Conservation (phyloP, 129 eudicot species). For the Heracleum sosnowskyi region DNA sequence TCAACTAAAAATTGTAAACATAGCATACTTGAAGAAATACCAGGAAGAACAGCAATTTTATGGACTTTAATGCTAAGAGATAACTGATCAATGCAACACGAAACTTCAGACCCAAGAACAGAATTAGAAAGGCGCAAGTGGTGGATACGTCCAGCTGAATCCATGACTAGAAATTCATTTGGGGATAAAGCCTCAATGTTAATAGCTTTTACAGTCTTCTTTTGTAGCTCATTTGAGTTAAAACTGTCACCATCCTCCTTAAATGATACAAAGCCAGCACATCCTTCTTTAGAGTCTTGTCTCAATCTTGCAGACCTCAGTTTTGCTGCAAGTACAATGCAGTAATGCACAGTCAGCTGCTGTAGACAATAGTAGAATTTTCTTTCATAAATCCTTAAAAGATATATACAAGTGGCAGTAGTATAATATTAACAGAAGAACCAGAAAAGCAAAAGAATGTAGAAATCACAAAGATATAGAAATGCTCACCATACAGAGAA, state of each 20-base stretch:
- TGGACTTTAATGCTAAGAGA: conserved; percentile 56
- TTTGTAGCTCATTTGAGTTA: conserved; percentile 18
- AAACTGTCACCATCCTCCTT: conserved; percentile 33
- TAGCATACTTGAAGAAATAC: conserved; percentile 45
- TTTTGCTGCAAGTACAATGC: conserved; percentile 65
- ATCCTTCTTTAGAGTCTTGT: conserved; percentile 63
- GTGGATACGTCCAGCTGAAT: conserved; percentile 62
- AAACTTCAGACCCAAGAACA: conserved; percentile 38
- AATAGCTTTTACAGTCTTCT: conserved; percentile 47
- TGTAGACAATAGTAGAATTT: conserved; percentile 25
- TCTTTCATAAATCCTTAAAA: conserved; percentile 17
- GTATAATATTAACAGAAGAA: neutral
- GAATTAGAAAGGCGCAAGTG: conserved; percentile 42
- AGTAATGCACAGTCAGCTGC: conserved; percentile 37
- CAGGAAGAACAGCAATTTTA: conserved; percentile 64
- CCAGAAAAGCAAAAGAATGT: neutral
- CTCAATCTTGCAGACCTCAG: conserved; percentile 51
- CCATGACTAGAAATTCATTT: conserved; percentile 56
- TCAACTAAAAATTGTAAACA: neutral
- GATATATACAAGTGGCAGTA: neutral
- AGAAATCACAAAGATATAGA: neutral
- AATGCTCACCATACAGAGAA: neutral
- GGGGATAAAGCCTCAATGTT: conserved; percentile 60
- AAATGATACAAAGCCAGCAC: conserved; percentile 52
- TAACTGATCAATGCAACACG: conserved; percentile 43